Evolutionary conservation across 805 yeast species (phyloP).

Genomic region (Millerago galiae): DNA sequence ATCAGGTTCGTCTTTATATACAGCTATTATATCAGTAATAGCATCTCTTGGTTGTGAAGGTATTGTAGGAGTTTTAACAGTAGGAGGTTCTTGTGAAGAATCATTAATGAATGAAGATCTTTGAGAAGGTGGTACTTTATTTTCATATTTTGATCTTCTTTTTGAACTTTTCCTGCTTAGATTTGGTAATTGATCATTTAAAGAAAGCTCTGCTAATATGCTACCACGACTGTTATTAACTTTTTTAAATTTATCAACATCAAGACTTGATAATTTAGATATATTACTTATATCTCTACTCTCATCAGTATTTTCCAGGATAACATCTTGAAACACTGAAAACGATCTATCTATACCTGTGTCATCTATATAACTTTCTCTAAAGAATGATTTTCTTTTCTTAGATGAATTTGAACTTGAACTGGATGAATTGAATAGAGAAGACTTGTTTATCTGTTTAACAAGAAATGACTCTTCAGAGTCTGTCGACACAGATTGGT

Average conservation of each 20-base stretch:
- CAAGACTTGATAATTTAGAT: slow-evolving; percentile 15
- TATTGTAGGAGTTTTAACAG: not conserved
- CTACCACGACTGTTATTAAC: not conserved
- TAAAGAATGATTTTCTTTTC: slow-evolving; percentile 17
- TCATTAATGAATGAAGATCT: not conserved
- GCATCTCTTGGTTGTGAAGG: not conserved
- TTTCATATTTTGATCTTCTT: slow-evolving; percentile 2
- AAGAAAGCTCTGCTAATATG: slow-evolving; percentile 10
- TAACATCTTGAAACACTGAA: slow-evolving; percentile 20
- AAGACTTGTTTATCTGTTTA: slow-evolving; percentile 22
- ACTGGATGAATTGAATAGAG: slow-evolving; percentile 16
- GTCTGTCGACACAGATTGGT: slow-evolving; percentile 22
- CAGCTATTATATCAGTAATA: slow-evolving; percentile 1
- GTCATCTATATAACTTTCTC: slow-evolving; percentile 22
- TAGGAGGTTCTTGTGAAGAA: not conserved
- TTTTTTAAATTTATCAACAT: slow-evolving; percentile 10
- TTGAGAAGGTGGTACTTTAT: not conserved
- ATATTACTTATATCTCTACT: slow-evolving; percentile 16
- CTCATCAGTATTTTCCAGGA: slow-evolving; percentile 19
- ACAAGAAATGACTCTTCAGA: slow-evolving; percentile 25
- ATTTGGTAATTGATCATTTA: not conserved
- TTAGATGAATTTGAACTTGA: slow-evolving; percentile 7
- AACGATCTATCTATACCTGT: slow-evolving; percentile 17
- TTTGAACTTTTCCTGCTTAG: slow-evolving; percentile 3
- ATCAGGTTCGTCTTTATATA: not conserved